Percentiles rank a stretch among this genome's conserved stretches.
Conservation (phyloP, 441 rosid species). For the Populus trichocarpa region DNA sequence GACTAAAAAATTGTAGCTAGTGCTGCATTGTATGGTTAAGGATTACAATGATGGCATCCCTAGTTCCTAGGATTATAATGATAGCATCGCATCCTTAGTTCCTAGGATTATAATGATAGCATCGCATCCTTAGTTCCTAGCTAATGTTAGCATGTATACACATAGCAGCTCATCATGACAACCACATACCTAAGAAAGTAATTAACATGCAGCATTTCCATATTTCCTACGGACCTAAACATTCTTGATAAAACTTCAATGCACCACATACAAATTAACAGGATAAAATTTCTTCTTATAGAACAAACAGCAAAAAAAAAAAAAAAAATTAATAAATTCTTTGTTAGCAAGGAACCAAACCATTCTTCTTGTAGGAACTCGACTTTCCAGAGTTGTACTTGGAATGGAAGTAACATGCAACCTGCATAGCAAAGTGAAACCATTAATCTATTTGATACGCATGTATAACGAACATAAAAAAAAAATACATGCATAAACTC, state of each 20-base stretch:
- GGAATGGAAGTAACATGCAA: constrained; percentile 67
- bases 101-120: neutral
- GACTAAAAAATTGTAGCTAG: neutral
- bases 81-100: neutral
- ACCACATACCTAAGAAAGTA: neutral
- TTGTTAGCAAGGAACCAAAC: constrained; percentile 29
- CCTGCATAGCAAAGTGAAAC: constrained; percentile 26
- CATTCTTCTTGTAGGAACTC: constrained; percentile 59
- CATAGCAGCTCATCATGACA: neutral
- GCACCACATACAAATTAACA: neutral
- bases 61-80: too few species aligned
- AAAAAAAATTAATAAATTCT: neutral
- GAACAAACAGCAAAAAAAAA: neutral
- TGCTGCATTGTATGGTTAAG: neutral
- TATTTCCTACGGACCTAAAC: neutral
- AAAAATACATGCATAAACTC: constrained; percentile 21
- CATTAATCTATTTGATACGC: neutral
- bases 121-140: neutral
- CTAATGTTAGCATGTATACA: neutral
- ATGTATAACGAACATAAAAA: too few species aligned
- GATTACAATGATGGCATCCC: neutral
- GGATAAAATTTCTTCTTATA: neutral
- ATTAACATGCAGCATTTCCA: neutral
- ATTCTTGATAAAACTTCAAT: neutral
- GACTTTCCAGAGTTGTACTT: constrained; percentile 64